A percentile compares a stretch with the other conserved stretches of the same genome.
phyloP scores from a whole-genome alignment of 345 rosid species.

The Trapa bicornis region DNA sequence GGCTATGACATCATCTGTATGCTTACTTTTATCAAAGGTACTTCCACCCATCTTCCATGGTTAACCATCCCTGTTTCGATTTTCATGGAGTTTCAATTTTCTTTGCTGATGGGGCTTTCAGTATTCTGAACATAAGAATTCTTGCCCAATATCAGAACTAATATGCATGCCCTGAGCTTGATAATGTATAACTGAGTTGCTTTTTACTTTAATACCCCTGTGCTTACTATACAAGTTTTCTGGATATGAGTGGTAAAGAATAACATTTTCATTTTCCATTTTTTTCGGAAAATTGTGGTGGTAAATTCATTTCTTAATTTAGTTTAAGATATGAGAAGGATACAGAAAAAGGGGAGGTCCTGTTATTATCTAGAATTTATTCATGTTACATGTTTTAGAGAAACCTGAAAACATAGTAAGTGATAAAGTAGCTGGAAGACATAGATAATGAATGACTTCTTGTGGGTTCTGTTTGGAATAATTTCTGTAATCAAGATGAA shows the following conservation, averaged over 20 bases:
- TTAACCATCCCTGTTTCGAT: neutral
- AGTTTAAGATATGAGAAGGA: too few species aligned
- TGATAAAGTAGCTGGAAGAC: neutral
- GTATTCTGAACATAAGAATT: neutral
- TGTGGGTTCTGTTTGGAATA: neutral
- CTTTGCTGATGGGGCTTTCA: neutral
- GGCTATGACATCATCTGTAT: constrained; percentile 71
- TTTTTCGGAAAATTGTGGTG: too few species aligned
- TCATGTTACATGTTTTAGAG: too few species aligned
- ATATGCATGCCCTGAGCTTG: neutral
- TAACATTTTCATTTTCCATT: too few species aligned
- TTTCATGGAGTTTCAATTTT: neutral
- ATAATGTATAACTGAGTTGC: neutral
- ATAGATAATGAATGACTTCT: neutral
- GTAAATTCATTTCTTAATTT: too few species aligned
- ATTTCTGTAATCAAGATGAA: neutral
- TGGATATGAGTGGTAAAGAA: too few species aligned
- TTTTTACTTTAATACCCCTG: neutral
- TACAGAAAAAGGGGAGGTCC: too few species aligned
- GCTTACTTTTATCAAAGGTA: constrained; percentile 59
- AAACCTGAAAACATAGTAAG: too few species aligned
- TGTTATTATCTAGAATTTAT: too few species aligned
- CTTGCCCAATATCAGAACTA: neutral
- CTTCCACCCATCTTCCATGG: neutral
- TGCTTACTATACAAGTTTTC: neutral